A percentile compares a stretch with the other conserved stretches of the same genome.
These are phyloP conservation scores for Boletus barrowsii DNA, from an alignment of 768 basidiomycete species.

Conservation along the genomic window DNA sequence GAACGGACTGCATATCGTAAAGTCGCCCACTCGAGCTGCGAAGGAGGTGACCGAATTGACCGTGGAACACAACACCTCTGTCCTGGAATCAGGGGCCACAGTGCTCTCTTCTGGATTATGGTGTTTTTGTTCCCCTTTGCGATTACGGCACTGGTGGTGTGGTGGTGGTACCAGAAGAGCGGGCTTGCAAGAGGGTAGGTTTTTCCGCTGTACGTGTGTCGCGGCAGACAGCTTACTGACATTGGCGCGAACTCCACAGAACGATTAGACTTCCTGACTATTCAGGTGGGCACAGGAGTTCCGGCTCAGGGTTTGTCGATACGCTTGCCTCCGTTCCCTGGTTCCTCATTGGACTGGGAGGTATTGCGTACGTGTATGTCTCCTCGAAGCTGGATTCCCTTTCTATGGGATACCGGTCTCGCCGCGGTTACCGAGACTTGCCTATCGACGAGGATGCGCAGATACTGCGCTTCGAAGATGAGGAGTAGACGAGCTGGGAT, in stretches of 20 bases:
- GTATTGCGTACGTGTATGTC: constrained; percentile 70
- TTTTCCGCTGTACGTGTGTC: background rate
- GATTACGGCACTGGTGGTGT: constrained; percentile 71
- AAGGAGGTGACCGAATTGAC: constrained; percentile 77
- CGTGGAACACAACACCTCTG: constrained; percentile 72
- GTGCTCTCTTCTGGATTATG: constrained; percentile 81
- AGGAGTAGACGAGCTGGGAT: constrained; percentile 37
- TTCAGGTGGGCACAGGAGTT: constrained; percentile 28
- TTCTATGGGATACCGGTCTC: constrained; percentile 39
- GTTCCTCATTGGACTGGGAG: constrained; percentile 77
- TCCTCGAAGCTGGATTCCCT: constrained; percentile 43
- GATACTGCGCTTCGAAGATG: constrained; percentile 81
- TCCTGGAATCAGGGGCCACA: constrained; percentile 73
- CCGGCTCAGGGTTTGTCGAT: constrained; percentile 51
- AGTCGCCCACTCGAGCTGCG: constrained; percentile 85
- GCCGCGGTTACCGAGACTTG: constrained; percentile 72
- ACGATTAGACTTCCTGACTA: constrained; percentile 72
- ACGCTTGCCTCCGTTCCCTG: constrained; percentile 88
- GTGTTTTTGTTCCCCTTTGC: constrained; percentile 73
- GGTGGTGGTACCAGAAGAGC: constrained; percentile 78
- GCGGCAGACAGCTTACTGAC: constrained; percentile 1
- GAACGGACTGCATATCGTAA: constrained; percentile 89
- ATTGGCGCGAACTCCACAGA: constrained; percentile 34
- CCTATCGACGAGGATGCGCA: constrained; percentile 88
- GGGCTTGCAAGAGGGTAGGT: constrained; percentile 74